Percentiles rank a stretch among this genome's conserved stretches.
phyloP scores from a whole-genome alignment of 768 basidiomycete genomes.

The Mycena kentingensis region DNA sequence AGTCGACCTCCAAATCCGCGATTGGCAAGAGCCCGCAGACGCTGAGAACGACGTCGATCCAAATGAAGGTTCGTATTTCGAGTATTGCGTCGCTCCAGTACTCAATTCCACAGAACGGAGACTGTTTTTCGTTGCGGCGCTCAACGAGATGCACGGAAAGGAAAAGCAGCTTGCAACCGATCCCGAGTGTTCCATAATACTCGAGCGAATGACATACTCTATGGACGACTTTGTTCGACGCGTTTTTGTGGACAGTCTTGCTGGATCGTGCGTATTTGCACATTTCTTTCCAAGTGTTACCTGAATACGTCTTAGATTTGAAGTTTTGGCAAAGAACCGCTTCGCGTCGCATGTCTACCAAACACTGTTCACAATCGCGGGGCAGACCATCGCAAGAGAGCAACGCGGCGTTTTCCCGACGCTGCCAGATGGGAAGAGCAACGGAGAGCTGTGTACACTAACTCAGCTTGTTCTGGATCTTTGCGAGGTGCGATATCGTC shows the following conservation, averaged over 20 bases:
- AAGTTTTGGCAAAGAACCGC: slow-evolving; percentile 68
- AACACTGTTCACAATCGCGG: slow-evolving; percentile 73
- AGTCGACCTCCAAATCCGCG: slow-evolving; percentile 83
- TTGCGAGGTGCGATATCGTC: slow-evolving; percentile 53
- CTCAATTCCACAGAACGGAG: slow-evolving; percentile 58
- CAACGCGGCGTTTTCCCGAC: slow-evolving; percentile 55
- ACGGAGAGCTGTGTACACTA: slow-evolving; percentile 69
- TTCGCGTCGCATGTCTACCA: slow-evolving; percentile 97
- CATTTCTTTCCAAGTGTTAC: not conserved
- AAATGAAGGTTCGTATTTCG: slow-evolving; percentile 60
- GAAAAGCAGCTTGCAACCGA: slow-evolving; percentile 92
- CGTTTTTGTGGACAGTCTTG: slow-evolving; percentile 84
- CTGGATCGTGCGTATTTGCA: slow-evolving; percentile 73
- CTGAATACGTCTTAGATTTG: slow-evolving; percentile 47
- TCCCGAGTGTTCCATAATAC: slow-evolving; percentile 85
- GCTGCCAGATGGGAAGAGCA: slow-evolving; percentile 45
- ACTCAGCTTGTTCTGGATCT: slow-evolving; percentile 65
- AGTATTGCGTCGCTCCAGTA: slow-evolving; percentile 7
- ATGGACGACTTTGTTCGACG: slow-evolving; percentile 97
- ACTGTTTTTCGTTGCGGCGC: slow-evolving; percentile 78
- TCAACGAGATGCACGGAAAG: slow-evolving; percentile 83
- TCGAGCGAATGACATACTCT: slow-evolving; percentile 88
- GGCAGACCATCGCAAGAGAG: slow-evolving; percentile 70
- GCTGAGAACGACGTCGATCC: slow-evolving; percentile 53
- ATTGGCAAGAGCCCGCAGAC: slow-evolving; percentile 73